phyloP scores from a whole-genome alignment of 2,329 filamentous ascomycete species.

The Colletotrichum sp. region DNA sequence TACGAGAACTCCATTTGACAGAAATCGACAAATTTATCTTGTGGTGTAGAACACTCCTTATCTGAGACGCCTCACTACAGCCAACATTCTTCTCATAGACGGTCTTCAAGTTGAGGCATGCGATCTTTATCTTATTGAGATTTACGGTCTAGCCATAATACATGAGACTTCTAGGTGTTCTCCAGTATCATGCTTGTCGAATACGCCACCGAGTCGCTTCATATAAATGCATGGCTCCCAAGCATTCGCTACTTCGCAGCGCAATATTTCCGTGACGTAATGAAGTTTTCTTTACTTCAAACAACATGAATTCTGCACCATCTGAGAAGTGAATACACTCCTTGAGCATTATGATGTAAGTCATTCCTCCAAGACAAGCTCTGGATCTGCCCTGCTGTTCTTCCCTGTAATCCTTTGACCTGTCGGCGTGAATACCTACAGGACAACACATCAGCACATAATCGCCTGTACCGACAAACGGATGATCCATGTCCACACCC shows the following conservation, averaged over 20 bases:
- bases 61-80: not conserved
- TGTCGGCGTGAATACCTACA: not conserved
- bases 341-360: not conserved
- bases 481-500: not conserved
- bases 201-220: not conserved
- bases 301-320: not conserved
- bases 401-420: not conserved
- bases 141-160: not conserved
- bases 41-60: not conserved
- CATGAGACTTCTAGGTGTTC: not conserved
- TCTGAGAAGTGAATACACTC: not conserved
- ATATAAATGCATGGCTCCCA: not conserved
- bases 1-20: rapidly evolving
- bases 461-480: not conserved
- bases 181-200: not conserved
- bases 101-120: not conserved
- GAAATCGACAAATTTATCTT: not conserved
- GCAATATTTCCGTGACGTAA: rapidly evolving
- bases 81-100: not conserved
- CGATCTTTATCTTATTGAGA: not conserved
- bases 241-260: not conserved
- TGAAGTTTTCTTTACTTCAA: not conserved
- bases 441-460: not conserved
- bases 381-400: not conserved
- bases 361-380: not conserved